These are phyloP conservation scores for Cladosporium sp. DNA, from an alignment of 2,329 filamentous ascomycete species.

Conservation along the genomic window DNA sequence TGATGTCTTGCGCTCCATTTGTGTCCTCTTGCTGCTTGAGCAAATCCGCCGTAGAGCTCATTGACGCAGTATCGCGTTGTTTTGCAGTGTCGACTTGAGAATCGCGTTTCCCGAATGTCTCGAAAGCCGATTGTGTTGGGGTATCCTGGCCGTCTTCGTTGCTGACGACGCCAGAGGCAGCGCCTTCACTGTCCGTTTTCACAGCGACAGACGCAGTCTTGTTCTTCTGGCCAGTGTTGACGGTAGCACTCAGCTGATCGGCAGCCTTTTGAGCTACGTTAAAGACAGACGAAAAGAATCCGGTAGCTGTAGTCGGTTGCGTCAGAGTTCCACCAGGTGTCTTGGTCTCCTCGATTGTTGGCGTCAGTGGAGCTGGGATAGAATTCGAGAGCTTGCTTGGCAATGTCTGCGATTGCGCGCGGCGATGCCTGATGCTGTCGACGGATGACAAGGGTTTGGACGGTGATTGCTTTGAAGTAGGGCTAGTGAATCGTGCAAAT, in stretches of 20 bases:
- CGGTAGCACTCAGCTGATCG: slow-evolving; percentile 69
- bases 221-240: slow-evolving; percentile 62
- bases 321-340: slow-evolving; percentile 57
- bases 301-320: slow-evolving; percentile 48
- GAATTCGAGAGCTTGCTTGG: slow-evolving; percentile 88
- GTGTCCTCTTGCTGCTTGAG: slow-evolving; percentile 48
- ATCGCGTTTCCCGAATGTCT: slow-evolving; percentile 85
- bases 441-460: slow-evolving; percentile 27
- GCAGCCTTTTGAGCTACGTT: slow-evolving; percentile 92
- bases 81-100: slow-evolving; percentile 74
- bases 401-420: slow-evolving; percentile 34
- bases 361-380: slow-evolving; percentile 70
- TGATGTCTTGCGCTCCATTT: slow-evolving; percentile 52
- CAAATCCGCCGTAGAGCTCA: slow-evolving; percentile 60
- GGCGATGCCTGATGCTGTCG: slow-evolving; percentile 36
- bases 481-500: slow-evolving; percentile 23
- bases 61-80: slow-evolving; percentile 52
- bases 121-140: slow-evolving; percentile 67
- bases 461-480: slow-evolving; percentile 7
- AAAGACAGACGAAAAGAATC: slow-evolving; percentile 93
- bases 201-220: slow-evolving; percentile 32
- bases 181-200: slow-evolving; percentile 33
- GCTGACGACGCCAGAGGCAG: slow-evolving; percentile 40
- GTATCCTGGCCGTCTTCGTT: slow-evolving; percentile 54
- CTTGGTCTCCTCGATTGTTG: slow-evolving; percentile 70